These are phyloP conservation scores for Ascochyta viciae-villosae DNA, from an alignment of 2,329 filamentous ascomycete species.

Conservation along the genomic window DNA sequence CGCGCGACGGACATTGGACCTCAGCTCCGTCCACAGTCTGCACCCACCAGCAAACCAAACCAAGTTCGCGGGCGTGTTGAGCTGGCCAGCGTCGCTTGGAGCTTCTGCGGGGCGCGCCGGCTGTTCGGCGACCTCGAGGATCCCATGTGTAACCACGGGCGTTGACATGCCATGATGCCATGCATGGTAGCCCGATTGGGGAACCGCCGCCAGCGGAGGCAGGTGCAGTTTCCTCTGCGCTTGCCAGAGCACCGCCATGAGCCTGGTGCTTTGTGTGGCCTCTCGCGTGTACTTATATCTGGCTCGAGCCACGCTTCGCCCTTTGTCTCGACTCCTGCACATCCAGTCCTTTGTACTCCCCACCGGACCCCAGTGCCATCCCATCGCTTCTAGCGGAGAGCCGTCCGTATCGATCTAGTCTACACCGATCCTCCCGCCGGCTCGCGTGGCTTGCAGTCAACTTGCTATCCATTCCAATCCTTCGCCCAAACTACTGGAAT, in stretches of 20 bases:
- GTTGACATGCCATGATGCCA: constrained; percentile 19
- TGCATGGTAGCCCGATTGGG: constrained; percentile 19
- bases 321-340: background rate
- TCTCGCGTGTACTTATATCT: constrained; percentile 11
- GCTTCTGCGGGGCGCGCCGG: constrained; percentile 12
- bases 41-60: background rate
- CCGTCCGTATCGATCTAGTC: constrained; percentile 9
- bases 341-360: background rate
- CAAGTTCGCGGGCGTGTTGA: background rate
- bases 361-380: background rate
- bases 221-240: constrained; percentile 10
- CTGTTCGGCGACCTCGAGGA: constrained; percentile 28
- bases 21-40: constrained; percentile 11
- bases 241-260: constrained; percentile 5
- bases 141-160: constrained; percentile 27
- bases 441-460: constrained; percentile 12
- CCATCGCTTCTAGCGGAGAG: constrained; percentile 1
- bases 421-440: constrained; percentile 7
- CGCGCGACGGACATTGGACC: constrained; percentile 9
- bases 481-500: constrained; percentile 10
- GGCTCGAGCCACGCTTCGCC: constrained; percentile 1
- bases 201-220: constrained; percentile 8
- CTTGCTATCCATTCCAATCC: background rate
- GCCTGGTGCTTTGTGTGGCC: background rate
- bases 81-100: constrained; percentile 5